Evolutionary conservation across 2,329 filamentous ascomycete species (phyloP).

Genomic region (Hypoxylon sp.): DNA sequence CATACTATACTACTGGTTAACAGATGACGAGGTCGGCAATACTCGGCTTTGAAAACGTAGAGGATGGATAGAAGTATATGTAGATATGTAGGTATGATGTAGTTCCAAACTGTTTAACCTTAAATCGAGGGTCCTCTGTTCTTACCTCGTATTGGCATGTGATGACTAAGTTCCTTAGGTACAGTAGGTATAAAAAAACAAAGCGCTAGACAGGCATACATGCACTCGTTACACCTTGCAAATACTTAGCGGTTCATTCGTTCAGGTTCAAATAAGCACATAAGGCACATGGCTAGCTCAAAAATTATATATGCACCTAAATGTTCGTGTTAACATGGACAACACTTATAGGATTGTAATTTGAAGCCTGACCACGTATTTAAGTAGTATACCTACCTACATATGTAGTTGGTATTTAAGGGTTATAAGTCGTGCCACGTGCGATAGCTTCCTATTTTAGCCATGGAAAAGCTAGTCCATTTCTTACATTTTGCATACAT

Average conservation of each 20-base stretch:
- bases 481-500: background rate
- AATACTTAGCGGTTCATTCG: constrained; percentile 6
- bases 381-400: constrained; percentile 2
- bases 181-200: too few relatives aligned
- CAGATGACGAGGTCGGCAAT: constrained; percentile 29
- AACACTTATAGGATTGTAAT: constrained; percentile 5
- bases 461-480: constrained; percentile 15
- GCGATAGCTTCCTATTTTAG: constrained; percentile 36
- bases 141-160: constrained; percentile 20
- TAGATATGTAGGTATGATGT: constrained; percentile 21
- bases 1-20: background rate
- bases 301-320: too few relatives aligned
- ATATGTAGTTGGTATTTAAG: background rate
- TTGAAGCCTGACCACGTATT: constrained; percentile 36
- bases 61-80: background rate
- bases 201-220: too few relatives aligned
- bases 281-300: background rate
- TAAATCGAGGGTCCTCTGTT: constrained; percentile 11
- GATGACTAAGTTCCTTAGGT: constrained; percentile 23
- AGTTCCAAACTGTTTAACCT: constrained; percentile 21
- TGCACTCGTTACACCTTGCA: background rate
- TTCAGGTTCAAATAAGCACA: background rate
- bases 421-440: constrained; percentile 42
- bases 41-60: constrained; percentile 27
- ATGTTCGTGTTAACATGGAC: background rate